Evolutionary conservation across 129 eudicot genomes (phyloP).

Genomic region (Centaurea solstitialis): DNA sequence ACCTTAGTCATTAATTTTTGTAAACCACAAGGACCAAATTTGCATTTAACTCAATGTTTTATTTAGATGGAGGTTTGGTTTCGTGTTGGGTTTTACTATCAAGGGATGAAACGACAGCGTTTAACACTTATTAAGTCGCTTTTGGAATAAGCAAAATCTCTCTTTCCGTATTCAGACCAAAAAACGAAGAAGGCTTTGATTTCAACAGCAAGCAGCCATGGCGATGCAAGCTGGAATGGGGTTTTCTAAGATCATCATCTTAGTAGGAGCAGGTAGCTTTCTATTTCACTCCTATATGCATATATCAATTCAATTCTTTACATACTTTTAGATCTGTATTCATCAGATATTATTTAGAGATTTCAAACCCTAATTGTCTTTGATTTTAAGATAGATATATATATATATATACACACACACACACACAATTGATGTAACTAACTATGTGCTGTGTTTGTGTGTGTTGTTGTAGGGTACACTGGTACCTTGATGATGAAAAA

Average conservation of each 20-base stretch:
- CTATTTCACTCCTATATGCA: neutral
- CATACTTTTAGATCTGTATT: neutral
- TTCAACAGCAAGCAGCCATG: conserved; percentile 38
- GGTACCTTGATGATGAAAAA: conserved; percentile 68
- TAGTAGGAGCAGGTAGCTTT: conserved; percentile 94
- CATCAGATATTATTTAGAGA: neutral
- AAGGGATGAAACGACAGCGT: conserved; percentile 9
- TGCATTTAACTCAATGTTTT: too few relatives aligned
- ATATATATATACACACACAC: too few relatives aligned
- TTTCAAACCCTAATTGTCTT: conserved; percentile 14
- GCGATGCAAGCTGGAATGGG: conserved; percentile 88
- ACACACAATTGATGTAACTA: neutral
- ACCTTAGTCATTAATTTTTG: too few relatives aligned
- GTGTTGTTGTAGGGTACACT: conserved; percentile 71
- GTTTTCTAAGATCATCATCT: conserved; percentile 62
- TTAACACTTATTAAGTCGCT: neutral
- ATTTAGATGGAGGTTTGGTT: too few relatives aligned
- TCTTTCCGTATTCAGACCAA: neutral
- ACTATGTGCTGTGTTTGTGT: neutral
- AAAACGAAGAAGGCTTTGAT: conserved; percentile 7
- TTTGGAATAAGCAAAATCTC: conserved; percentile 2
- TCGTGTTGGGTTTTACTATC: conserved; percentile 1
- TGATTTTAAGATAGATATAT: neutral
- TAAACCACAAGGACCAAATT: too few relatives aligned
- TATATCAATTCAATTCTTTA: neutral